Evolutionary conservation across 2,329 filamentous ascomycete genomes (phyloP).

Genomic region (Colletotrichum eremochloae): DNA sequence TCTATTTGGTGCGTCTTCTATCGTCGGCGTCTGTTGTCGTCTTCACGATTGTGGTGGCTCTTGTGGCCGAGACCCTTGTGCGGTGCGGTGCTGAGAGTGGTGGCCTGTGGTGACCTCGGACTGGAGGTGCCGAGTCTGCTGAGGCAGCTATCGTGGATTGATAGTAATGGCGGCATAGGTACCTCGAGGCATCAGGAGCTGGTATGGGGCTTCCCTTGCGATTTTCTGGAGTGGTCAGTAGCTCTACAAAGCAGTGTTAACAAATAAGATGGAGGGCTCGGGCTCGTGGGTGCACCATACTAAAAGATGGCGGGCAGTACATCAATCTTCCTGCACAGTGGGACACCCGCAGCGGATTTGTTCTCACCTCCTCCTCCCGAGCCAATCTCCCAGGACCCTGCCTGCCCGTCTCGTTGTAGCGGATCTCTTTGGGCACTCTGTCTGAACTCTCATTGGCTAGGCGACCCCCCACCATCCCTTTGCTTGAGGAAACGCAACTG

Average conservation of each 20-base stretch:
- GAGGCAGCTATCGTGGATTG: neutral
- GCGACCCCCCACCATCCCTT: too few species aligned
- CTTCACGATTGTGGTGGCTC: neutral
- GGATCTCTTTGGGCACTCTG: conserved; percentile 8
- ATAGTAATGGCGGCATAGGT: neutral
- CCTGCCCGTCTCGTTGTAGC: conserved; percentile 14
- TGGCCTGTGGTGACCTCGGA: neutral
- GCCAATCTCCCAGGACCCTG: conserved; percentile 15
- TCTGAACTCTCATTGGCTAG: conserved; percentile 8
- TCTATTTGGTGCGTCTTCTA: neutral
- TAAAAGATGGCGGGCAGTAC: neutral
- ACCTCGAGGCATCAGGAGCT: neutral
- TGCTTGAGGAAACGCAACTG: conserved; percentile 10
- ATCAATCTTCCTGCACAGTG: conserved; percentile 1
- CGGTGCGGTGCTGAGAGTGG: neutral
- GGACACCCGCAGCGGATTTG: neutral
- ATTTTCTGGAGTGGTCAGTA: neutral
- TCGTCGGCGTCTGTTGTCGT: neutral
- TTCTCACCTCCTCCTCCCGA: neutral
- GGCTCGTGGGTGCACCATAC: conserved; percentile 1
- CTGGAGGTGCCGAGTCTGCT: neutral
- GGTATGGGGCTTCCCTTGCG: neutral
- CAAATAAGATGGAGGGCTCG: neutral
- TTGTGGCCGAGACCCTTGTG: conserved; percentile 1
- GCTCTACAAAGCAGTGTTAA: neutral